Conservation (phyloP, 2,329 filamentous ascomycete genomes). For the Phaeosphaeria sp. region DNA sequence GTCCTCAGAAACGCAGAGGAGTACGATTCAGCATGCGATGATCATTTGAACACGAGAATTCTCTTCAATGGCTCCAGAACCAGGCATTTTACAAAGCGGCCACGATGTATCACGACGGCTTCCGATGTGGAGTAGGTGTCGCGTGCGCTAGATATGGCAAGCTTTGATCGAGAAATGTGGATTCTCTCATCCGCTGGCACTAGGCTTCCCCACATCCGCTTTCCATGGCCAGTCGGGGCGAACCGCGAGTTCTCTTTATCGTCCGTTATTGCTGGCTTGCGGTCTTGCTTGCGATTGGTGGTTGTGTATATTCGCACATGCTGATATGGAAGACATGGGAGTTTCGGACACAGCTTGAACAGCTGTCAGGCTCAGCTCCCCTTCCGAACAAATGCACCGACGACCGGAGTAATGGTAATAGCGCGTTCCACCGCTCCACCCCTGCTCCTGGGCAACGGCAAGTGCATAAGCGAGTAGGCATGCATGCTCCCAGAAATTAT, state of each 20-base stretch:
- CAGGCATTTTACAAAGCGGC: background rate
- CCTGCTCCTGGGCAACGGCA: conserved; percentile 8
- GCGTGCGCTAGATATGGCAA: background rate
- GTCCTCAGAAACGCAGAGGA: background rate
- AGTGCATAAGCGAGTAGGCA: background rate
- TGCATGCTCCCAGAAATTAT: background rate
- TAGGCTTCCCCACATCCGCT: background rate
- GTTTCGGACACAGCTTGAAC: background rate
- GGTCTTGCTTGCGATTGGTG: background rate
- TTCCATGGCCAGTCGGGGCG: conserved; percentile 13
- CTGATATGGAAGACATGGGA: background rate
- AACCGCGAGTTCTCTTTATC: conserved; percentile 5
- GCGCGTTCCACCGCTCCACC: background rate
- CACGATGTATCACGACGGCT: background rate
- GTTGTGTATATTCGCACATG: background rate
- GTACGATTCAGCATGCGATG: background rate
- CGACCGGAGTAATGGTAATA: background rate
- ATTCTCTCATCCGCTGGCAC: too few species aligned
- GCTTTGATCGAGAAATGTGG: background rate
- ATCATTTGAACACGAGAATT: background rate
- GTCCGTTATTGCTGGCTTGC: background rate
- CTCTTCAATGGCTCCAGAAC: background rate
- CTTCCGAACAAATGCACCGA: conserved; percentile 2
- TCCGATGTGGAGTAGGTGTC: background rate
- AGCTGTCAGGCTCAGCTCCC: background rate